Conservation (phyloP, 2,329 filamentous ascomycete species). For the Cytospora mali region DNA sequence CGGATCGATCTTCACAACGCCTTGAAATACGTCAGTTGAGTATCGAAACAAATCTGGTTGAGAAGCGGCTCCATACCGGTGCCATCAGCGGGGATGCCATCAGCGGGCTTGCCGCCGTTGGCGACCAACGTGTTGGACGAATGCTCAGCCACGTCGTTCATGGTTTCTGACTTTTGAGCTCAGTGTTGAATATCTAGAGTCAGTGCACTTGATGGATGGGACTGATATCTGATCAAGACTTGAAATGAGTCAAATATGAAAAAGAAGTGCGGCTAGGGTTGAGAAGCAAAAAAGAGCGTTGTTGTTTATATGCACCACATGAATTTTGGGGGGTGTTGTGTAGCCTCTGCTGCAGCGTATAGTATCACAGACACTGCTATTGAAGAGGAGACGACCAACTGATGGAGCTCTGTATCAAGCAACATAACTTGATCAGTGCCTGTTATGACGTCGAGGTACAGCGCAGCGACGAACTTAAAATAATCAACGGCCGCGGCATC, state of each 20-base stretch:
- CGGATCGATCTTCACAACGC: constrained; percentile 84
- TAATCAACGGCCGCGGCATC: neutral
- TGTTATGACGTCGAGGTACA: constrained; percentile 26
- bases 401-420: constrained; percentile 3
- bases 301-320: neutral
- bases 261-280: neutral
- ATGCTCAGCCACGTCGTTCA: constrained; percentile 43
- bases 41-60: neutral
- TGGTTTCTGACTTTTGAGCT: constrained; percentile 30
- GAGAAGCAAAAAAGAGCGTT: neutral
- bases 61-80: constrained; percentile 60
- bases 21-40: constrained; percentile 48
- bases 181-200: neutral
- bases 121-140: constrained; percentile 49
- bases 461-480: constrained; percentile 22
- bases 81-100: constrained; percentile 66
- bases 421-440: neutral
- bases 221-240: neutral
- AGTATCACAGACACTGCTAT: constrained; percentile 4
- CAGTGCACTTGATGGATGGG: neutral
- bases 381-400: constrained; percentile 3
- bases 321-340: neutral
- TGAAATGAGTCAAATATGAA: neutral
- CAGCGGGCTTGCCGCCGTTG: constrained; percentile 42
- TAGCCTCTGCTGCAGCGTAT: neutral